These are phyloP conservation scores for Parathielavia hyrcaniae DNA, from an alignment of 495 filamentous ascomycete genomes.

Conservation along the genomic window DNA sequence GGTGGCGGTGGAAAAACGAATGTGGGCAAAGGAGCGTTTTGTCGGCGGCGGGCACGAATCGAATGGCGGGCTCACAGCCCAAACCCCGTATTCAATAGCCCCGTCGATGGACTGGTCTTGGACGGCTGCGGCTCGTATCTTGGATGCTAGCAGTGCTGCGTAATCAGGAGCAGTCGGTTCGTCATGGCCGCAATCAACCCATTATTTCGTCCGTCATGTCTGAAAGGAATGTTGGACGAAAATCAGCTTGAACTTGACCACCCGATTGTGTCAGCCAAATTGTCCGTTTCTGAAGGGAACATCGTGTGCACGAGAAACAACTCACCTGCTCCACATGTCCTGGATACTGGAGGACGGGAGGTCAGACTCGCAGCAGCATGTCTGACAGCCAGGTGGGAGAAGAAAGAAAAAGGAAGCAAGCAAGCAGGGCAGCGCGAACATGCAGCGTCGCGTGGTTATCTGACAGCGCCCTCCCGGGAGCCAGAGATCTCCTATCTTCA, in stretches of 20 bases:
- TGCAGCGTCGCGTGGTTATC: slow-evolving; percentile 18
- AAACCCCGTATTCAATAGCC: slow-evolving; percentile 29
- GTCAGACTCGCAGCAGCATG: slow-evolving; percentile 16
- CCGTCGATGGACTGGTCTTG: slow-evolving; percentile 12
- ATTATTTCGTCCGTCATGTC: slow-evolving; percentile 18
- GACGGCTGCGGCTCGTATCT: slow-evolving; percentile 24
- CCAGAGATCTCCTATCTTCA: slow-evolving; percentile 11
- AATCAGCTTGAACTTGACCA: slow-evolving; percentile 2
- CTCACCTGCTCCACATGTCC: slow-evolving; percentile 14
- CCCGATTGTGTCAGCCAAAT: slow-evolving; percentile 7
- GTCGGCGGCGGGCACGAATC: slow-evolving; percentile 14
- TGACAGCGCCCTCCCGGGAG: not conserved
- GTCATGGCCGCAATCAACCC: slow-evolving; percentile 27
- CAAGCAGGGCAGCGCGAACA: slow-evolving; percentile 7
- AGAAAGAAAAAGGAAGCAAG: slow-evolving; percentile 4
- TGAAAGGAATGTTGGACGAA: slow-evolving; percentile 2
- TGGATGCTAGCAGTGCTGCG: slow-evolving; percentile 18
- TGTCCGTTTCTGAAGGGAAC: not conserved
- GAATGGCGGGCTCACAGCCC: slow-evolving; percentile 13
- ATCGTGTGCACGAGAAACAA: not conserved
- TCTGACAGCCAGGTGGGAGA: slow-evolving; percentile 3
- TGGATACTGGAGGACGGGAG: slow-evolving; percentile 4
- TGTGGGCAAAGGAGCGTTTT: slow-evolving; percentile 10
- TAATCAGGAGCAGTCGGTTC: slow-evolving; percentile 26
- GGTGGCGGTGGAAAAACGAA: slow-evolving; percentile 27